These are phyloP conservation scores for Polytrichum formosum DNA, from an alignment of 225 moss, liverwort and hornwort species.

Conservation along the genomic window DNA sequence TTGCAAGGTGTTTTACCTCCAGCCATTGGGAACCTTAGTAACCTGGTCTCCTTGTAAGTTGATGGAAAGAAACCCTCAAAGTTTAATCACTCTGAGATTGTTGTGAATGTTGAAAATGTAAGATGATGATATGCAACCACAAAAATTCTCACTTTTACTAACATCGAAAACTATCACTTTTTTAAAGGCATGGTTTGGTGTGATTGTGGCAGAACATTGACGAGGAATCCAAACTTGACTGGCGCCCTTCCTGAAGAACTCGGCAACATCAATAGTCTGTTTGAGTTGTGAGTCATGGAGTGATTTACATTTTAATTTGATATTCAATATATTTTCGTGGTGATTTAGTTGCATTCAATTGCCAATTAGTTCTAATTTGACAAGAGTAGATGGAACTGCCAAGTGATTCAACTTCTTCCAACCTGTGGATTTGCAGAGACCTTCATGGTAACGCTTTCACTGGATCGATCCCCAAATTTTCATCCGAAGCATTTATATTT, in stretches of 20 bases:
- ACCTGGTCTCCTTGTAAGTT: conserved; percentile 29
- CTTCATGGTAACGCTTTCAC: conserved; percentile 39
- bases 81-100: not conserved
- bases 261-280: conserved; percentile 36
- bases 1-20: conserved; percentile 22
- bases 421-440: conserved; percentile 18
- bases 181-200: not conserved
- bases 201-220: conserved; percentile 24
- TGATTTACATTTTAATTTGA: not conserved
- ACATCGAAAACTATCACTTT: not conserved
- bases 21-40: conserved; percentile 30
- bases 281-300: conserved; percentile 25
- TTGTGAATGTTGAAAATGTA: not conserved
- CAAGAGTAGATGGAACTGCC: not conserved
- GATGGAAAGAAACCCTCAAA: not conserved
- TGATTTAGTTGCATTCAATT: not conserved
- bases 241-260: conserved; percentile 34
- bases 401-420: not conserved
- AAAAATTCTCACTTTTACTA: not conserved
- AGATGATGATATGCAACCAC: not conserved
- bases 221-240: conserved; percentile 23
- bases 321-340: not conserved
- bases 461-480: conserved; percentile 33
- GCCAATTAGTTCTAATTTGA: not conserved
- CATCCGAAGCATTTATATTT: conserved; percentile 29